Evolutionary conservation across 148 eudicot species (phyloP).

Genomic region (Chenopodium quinoa): DNA sequence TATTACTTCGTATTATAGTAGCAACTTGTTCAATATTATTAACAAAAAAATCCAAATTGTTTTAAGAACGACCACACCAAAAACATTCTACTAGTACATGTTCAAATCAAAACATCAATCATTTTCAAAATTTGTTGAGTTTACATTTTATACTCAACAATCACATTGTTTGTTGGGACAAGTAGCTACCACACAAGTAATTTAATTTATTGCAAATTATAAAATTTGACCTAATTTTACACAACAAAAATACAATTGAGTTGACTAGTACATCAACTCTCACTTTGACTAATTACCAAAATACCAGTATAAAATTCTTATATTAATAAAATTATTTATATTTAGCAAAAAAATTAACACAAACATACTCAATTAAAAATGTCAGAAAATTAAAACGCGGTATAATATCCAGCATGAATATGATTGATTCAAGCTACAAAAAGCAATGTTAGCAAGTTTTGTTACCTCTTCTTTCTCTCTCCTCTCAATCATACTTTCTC

Average conservation of each 20-base stretch:
- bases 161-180: conserved; percentile 6
- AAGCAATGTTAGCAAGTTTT: conserved; percentile 13
- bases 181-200: conserved; percentile 9
- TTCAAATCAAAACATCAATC: neutral
- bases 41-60: too few relatives aligned
- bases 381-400: conserved; percentile 3
- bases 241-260: neutral
- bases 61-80: too few relatives aligned
- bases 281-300: too few relatives aligned
- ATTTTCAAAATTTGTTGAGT: neutral
- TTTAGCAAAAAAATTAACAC: too few relatives aligned
- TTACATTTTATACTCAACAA: conserved; percentile 7
- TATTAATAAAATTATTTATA: too few relatives aligned
- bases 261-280: conserved; percentile 11
- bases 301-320: too few relatives aligned
- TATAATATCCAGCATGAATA: conserved; percentile 12
- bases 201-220: neutral
- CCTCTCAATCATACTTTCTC: conserved; percentile 2
- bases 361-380: neutral
- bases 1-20: too few relatives aligned
- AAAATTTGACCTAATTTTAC: conserved; percentile 21
- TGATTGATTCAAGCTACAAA: neutral
- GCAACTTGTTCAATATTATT: too few relatives aligned
- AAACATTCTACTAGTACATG: neutral
- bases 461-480: conserved; percentile 3